Evolutionary conservation across 495 filamentous ascomycete species (phyloP), one percentile per base, ranked within the genome.

Genomic region (Aspergillus taichungensis): DNA sequence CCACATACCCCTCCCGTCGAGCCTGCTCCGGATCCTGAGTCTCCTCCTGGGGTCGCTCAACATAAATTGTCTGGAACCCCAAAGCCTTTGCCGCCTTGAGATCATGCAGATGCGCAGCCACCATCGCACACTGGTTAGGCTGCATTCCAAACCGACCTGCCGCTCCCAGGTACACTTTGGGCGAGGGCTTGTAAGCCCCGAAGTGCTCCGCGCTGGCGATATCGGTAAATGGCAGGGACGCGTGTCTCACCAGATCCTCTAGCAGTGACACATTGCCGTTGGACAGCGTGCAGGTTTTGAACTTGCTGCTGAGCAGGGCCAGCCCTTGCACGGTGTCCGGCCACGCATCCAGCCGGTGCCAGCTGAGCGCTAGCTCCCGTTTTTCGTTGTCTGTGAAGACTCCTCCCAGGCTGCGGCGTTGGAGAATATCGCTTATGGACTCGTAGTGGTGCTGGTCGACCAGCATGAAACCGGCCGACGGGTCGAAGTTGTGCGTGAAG

Each of bases 341-440:
- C 85, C 85, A 90, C 2, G 84, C 81, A 27, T 70, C 67, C 0
- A 94, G 77, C 13, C 61, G 66, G 54, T 91, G 87, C 87, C 85
- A 91, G 47, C 75, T 59, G 4, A 75, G 67, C 45, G 72, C 73
- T 12, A 91, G 66, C 13, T 65, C 63, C 46, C 71, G 59, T 14
- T 79, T 49, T 51, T 88, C 80, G 1, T 69, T 65, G 2, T 76
- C 71, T 7, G 60, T 62, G 69, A 80, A 90, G 7, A 89, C 56
- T 8, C 63, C 75, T 7, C 65, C 54, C 8, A 88, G 67, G 0
- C 64, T 56, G 57, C 75, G 75, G 37, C 75, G 51, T 3, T 54
- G 50, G 4, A 90, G 72, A 10, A 88, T 66, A 6, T 67, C 60
- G 40, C 67, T 49, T 6, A 94, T 67, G 13, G 77, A 75, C 6